Evolutionary conservation across 768 basidiomycete species (phyloP), one percentile per base, ranked within the genome.

Genomic region (Pulveroboletus sp.): DNA sequence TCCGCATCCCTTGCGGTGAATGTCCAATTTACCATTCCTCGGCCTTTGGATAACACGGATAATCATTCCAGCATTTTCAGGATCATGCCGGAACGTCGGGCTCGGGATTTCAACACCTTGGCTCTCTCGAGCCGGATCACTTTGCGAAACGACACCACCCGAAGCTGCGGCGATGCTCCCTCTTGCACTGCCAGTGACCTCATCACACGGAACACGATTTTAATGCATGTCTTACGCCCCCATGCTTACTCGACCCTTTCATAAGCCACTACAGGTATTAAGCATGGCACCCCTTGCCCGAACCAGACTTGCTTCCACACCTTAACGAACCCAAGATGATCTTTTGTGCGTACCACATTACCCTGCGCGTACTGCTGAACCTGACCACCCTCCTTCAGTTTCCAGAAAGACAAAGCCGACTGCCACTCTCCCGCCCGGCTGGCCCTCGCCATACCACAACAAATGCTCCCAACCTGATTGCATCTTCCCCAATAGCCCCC

Each of bases 381-480:
- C 34, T 39, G 36, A 47, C 43, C 32, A 39, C 7, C 24, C n/a
- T 19, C 21, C 27, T 42, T 16, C 32, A 70, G 67, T 70, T 43
- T 64, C 52, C 38, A 62, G 41, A 53, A 69, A 63, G 23, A 57
- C 64, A 34, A 70, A 70, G 32, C 31, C 51, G n/a, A n/a, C n/a
- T 20, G 49, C 57, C 23, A 51, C 59, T 2, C 56, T 66, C 5
- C 69, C 68, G 1, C 47, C 64, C 3, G 60, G 58, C 33, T 71
- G 70, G 70, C 70, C 70, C 17, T 71, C 70, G 9, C 59, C 59
- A 9, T 69, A 58, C 45, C 70, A 72, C 43, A 67, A 69, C 56
- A 72, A 67, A 45, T 71, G 70, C 31, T 63, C 62, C 41, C 61
- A 68, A 35, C 62, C 34, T 35, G 64, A 60, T n/a, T 71, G 70